These are phyloP conservation scores for Solanum tarapatanum DNA, from an alignment of 257 asterid genomes.

Conservation along the genomic window DNA sequence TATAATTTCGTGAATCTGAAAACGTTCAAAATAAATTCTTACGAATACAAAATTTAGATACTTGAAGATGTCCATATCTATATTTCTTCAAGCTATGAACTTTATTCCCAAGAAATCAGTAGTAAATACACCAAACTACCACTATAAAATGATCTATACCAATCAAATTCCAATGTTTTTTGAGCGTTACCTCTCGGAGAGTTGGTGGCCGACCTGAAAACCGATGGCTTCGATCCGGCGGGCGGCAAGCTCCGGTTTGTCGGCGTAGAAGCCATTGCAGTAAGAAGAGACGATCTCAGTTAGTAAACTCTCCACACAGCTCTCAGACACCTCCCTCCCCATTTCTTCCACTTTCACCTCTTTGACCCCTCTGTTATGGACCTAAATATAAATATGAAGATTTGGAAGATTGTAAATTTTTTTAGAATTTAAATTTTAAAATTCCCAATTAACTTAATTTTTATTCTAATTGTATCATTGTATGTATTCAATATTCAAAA, in stretches of 20 bases:
- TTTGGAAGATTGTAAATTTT: not conserved
- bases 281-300: slow-evolving; percentile 75
- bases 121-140: not conserved
- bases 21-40: not conserved
- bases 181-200: slow-evolving; percentile 53
- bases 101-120: not conserved
- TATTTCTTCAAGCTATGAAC: not conserved
- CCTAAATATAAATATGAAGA: not conserved
- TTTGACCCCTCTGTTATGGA: not conserved
- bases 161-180: not conserved
- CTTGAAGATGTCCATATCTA: not conserved
- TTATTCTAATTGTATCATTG: not conserved
- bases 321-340: slow-evolving; percentile 82
- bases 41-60: not conserved
- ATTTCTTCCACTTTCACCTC: slow-evolving; percentile 2
- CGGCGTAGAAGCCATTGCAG: slow-evolving; percentile 71
- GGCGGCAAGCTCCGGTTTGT: slow-evolving; percentile 91
- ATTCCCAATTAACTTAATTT: not conserved
- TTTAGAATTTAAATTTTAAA: not conserved
- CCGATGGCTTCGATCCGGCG: slow-evolving; percentile 96
- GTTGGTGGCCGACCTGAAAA: slow-evolving; percentile 92
- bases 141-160: not conserved
- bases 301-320: slow-evolving; percentile 87
- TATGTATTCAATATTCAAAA: not conserved
- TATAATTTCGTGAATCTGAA: not conserved